These are phyloP conservation scores for Monilinia fructicola DNA, from an alignment of 2,329 filamentous ascomycete genomes.

Conservation along the genomic window DNA sequence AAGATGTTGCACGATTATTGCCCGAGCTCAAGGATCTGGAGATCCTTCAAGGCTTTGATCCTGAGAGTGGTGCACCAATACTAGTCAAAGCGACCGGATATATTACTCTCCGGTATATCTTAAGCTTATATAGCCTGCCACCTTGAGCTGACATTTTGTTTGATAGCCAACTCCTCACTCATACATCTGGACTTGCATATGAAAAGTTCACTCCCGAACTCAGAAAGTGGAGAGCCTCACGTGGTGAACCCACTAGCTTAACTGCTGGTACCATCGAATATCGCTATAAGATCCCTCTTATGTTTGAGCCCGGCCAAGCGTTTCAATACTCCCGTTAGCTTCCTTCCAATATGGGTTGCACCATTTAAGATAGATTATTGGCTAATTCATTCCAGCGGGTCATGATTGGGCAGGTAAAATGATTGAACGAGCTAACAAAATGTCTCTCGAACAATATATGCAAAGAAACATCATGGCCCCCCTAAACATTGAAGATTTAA, in stretches of 20 bases:
- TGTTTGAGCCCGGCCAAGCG: constrained; percentile 61
- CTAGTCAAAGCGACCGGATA: constrained; percentile 28
- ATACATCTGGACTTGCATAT: constrained; percentile 33
- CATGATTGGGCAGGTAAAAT: constrained; percentile 56
- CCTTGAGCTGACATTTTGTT: neutral
- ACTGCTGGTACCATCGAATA: neutral
- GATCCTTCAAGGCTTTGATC: constrained; percentile 35
- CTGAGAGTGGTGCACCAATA: constrained; percentile 28
- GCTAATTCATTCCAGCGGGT: constrained; percentile 37
- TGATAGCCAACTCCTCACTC: constrained; percentile 30
- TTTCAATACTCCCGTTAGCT: constrained; percentile 63
- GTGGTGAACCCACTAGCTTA: constrained; percentile 22
- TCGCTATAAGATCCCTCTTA: constrained; percentile 46
- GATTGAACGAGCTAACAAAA: constrained; percentile 44
- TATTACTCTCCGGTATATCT: constrained; percentile 36
- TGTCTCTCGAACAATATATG: constrained; percentile 30
- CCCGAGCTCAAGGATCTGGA: constrained; percentile 36
- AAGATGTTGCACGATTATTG: constrained; percentile 38
- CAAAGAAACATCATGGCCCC: constrained; percentile 27
- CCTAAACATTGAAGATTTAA: constrained; percentile 25
- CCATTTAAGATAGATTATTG: neutral
- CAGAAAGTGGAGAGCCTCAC: constrained; percentile 20
- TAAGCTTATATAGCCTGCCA: neutral
- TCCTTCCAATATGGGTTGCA: constrained; percentile 43
- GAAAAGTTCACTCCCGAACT: constrained; percentile 25